Percentiles rank a stretch among this genome's conserved stretches.
Evolutionary conservation across 306 rosid species (phyloP).

Genomic region (Casuarina equisetifolia): DNA sequence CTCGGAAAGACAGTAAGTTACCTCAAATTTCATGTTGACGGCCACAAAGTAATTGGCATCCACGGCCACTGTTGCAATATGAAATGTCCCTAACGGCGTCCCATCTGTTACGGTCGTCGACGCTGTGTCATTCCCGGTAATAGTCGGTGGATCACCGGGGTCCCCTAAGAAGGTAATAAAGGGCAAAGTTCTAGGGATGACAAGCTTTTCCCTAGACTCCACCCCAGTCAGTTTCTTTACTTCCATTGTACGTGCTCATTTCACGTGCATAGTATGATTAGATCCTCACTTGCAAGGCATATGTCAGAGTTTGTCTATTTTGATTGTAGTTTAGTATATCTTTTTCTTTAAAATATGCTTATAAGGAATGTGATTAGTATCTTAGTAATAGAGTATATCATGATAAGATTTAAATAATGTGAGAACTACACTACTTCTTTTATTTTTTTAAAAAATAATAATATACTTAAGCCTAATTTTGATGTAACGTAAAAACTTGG

Average conservation of each 20-base stretch:
- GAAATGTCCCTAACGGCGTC: slow-evolving; percentile 46
- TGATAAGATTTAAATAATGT: no score
- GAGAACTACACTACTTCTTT: no score
- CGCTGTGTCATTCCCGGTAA: slow-evolving; percentile 71
- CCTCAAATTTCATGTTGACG: slow-evolving; percentile 72
- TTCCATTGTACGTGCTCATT: background rate
- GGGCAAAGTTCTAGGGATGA: slow-evolving; percentile 43
- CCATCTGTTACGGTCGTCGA: slow-evolving; percentile 40
- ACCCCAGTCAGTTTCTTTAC: background rate
- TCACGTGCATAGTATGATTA: no score
- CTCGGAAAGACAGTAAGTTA: background rate
- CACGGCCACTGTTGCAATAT: slow-evolving; percentile 67
- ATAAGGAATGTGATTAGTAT: no score
- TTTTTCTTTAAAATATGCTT: no score
- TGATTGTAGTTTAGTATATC: no score
- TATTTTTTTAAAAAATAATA: no score
- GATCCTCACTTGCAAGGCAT: no score
- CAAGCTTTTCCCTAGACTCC: slow-evolving; percentile 53
- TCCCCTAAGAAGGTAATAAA: slow-evolving; percentile 62
- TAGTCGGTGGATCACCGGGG: slow-evolving; percentile 42
- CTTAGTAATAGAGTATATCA: no score
- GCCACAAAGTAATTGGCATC: slow-evolving; percentile 66
- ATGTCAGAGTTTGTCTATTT: no score
- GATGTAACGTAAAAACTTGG: no score
- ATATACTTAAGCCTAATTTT: no score